Evolutionary conservation across 2,329 filamentous ascomycete genomes (phyloP), one percentile per base, ranked within the genome.

Genomic region (Claviceps sp.): DNA sequence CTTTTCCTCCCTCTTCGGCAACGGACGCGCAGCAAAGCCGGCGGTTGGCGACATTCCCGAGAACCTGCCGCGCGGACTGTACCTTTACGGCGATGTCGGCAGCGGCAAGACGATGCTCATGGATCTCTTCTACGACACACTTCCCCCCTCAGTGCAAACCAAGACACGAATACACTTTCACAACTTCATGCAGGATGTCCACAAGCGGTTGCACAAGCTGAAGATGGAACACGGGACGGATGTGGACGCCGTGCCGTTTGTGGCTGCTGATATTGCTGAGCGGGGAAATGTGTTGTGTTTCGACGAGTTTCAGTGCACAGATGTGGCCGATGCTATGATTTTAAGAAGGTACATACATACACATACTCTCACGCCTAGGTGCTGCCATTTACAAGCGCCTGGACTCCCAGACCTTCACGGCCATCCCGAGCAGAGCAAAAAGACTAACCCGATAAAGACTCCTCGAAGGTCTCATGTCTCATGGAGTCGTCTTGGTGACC

Each of bases 51-150:
- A 70, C 5, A 85, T 94, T 22, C 82, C 88, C 1, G 68, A 76
- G n/a, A 76, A 84, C 56, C 73, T 96, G 1, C 93, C 93, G 0
- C 85, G 88, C 58, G 93, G 93, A 0, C 70, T 98, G 36, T 98
- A 98, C 68, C 85, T 98, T 66, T 96, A 87, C 62, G 93, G 93
- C 53, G 93, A 98, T 65, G 93, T 98, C 2, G 93, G 93, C 42
- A 94, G 88, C 61, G 93, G 93, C 55, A 98, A 98, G 76, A 98
- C 93, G 2, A 98, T 98, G 93, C 75, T 98, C 64, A 98, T 98
- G 93, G 91, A 98, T 65, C 74, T 98, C 48, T 96, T 97, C 68
- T 95, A 90, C 71, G 90, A 97, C 57, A 96, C 91, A 0, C 73
- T 97, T 22, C 93, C 93, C 0, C 66, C 73, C 16, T 84, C 85